Evolutionary conservation across 495 filamentous ascomycete genomes (phyloP).

Genomic region (Daldinia childiae): DNA sequence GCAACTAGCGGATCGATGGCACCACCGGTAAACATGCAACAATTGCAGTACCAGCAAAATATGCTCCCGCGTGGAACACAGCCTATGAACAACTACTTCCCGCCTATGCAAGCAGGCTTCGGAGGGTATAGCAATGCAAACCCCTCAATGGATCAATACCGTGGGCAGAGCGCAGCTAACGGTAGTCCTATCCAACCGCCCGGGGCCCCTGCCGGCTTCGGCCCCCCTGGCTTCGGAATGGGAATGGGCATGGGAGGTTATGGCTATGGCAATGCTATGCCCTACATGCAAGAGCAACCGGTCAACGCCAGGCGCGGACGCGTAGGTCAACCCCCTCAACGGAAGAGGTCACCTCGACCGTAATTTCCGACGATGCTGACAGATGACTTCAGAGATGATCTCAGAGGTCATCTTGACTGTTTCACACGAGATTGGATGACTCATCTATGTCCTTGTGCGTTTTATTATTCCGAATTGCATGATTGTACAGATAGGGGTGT

Average conservation of each 20-base stretch:
- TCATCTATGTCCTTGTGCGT: constrained; percentile 25
- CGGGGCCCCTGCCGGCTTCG: constrained; percentile 49
- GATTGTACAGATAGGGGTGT: constrained; percentile 44
- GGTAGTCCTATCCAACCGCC: constrained; percentile 59
- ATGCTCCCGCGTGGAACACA: constrained; percentile 62
- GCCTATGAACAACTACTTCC: constrained; percentile 63
- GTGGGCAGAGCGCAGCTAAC: constrained; percentile 53
- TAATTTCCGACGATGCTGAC: constrained; percentile 40
- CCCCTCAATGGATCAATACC: constrained; percentile 60
- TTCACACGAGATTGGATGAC: constrained; percentile 28
- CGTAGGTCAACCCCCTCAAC: constrained; percentile 57
- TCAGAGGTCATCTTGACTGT: constrained; percentile 28
- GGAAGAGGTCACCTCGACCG: constrained; percentile 46
- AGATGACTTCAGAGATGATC: constrained; percentile 45
- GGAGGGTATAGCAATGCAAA: constrained; percentile 56
- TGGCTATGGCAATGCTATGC: constrained; percentile 57
- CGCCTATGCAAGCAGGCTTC: constrained; percentile 58
- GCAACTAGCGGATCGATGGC: constrained; percentile 57
- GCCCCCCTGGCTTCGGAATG: constrained; percentile 61
- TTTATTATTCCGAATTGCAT: constrained; percentile 24
- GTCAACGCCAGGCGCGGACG: constrained; percentile 62
- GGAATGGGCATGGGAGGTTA: constrained; percentile 57
- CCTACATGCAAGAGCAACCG: constrained; percentile 60
- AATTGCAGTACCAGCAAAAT: constrained; percentile 68
- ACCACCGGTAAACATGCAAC: constrained; percentile 61